These are phyloP conservation scores for Glarea lozoyensis DNA, from an alignment of 495 filamentous ascomycete genomes.

Conservation along the genomic window DNA sequence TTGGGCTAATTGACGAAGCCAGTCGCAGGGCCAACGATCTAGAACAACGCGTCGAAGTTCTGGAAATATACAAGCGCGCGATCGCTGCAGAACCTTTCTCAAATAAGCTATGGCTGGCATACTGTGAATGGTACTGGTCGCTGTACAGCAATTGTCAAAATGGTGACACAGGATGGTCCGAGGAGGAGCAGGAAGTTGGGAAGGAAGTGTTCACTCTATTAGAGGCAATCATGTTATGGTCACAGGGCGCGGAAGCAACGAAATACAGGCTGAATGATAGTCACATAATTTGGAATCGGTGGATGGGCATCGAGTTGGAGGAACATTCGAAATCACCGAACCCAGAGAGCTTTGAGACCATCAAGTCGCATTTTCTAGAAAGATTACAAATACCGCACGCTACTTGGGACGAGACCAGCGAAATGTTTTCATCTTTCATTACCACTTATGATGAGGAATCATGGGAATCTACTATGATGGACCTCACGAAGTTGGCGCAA, in stretches of 20 bases:
- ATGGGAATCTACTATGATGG: conserved; percentile 75
- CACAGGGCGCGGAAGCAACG: conserved; percentile 66
- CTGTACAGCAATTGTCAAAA: conserved; percentile 59
- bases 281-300: conserved; percentile 81
- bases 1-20: conserved; percentile 43
- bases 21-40: conserved; percentile 39
- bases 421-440: conserved; percentile 72
- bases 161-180: conserved; percentile 52
- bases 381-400: conserved; percentile 74
- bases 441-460: conserved; percentile 63
- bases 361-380: conserved; percentile 61
- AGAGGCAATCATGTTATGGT: conserved; percentile 67
- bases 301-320: conserved; percentile 51
- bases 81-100: conserved; percentile 77
- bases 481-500: conserved; percentile 54
- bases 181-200: conserved; percentile 67
- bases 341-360: conserved; percentile 49
- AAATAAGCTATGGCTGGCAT: conserved; percentile 76
- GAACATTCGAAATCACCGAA: conserved; percentile 44
- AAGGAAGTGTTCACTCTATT: conserved; percentile 75
- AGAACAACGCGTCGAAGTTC: conserved; percentile 56
- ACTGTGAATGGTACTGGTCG: conserved; percentile 77
- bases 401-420: conserved; percentile 77
- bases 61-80: conserved; percentile 75
- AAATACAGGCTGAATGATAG: conserved; percentile 79